phyloP scores from a whole-genome alignment of 768 basidiomycete species.

The Podaxis pistillaris region DNA sequence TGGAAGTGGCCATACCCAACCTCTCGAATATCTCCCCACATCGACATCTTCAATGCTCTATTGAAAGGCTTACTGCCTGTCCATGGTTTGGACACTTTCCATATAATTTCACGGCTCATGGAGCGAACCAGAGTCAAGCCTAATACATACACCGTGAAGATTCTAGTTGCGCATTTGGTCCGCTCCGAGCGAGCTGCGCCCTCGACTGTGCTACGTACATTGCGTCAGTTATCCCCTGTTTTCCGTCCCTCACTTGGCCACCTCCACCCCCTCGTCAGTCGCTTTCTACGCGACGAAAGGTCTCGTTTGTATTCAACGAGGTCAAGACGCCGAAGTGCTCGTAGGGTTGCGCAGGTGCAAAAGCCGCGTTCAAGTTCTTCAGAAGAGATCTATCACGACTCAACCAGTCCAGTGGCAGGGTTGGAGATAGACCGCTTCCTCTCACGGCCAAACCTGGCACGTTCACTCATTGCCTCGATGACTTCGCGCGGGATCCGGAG shows the following conservation, averaged over 20 bases:
- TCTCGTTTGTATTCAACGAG: slow-evolving; percentile 44
- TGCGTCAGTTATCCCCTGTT: slow-evolving; percentile 39
- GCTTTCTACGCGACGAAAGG: slow-evolving; percentile 53
- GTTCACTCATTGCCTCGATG: slow-evolving; percentile 46
- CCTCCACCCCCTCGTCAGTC: slow-evolving; percentile 53
- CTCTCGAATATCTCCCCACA: slow-evolving; percentile 33
- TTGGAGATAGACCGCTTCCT: background rate
- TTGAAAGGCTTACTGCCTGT: slow-evolving; percentile 47
- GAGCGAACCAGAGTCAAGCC: slow-evolving; percentile 44
- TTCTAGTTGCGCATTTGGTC: slow-evolving; percentile 53
- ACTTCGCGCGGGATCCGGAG: slow-evolving; percentile 45
- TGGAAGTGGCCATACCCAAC: slow-evolving; percentile 19
- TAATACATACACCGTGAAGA: slow-evolving; percentile 52
- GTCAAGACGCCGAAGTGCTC: background rate
- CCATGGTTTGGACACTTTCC: slow-evolving; percentile 49
- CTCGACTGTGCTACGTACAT: slow-evolving; percentile 42
- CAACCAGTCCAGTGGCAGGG: background rate
- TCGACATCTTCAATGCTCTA: slow-evolving; percentile 60
- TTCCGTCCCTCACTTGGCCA: slow-evolving; percentile 53
- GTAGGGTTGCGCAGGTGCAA: background rate
- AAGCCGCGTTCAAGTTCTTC: background rate
- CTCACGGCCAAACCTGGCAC: slow-evolving; percentile 28
- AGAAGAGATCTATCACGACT: background rate
- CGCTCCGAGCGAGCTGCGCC: slow-evolving; percentile 42
- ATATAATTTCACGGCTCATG: slow-evolving; percentile 55